phyloP scores from a whole-genome alignment of 2,329 filamentous ascomycete genomes.

The Paecilomyces fulvus region DNA sequence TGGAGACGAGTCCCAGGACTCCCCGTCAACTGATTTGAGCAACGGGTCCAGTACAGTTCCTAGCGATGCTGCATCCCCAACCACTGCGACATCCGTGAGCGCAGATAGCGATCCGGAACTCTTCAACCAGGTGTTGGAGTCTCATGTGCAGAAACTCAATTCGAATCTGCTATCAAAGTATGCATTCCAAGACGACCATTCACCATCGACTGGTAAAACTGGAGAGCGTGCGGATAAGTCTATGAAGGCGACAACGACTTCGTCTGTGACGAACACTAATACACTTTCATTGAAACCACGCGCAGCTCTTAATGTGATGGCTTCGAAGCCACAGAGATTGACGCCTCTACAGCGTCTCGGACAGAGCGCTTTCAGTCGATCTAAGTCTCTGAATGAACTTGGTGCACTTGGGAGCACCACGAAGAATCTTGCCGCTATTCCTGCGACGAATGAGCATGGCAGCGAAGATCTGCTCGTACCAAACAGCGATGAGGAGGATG shows the following conservation, averaged over 20 bases:
- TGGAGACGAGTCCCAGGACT: slow-evolving; percentile 13
- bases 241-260: background rate
- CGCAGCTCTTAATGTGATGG: background rate
- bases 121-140: slow-evolving; percentile 27
- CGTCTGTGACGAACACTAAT: background rate
- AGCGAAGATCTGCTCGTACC: slow-evolving; percentile 47
- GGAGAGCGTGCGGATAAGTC: slow-evolving; percentile 6
- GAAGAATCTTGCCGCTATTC: background rate
- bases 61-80: background rate
- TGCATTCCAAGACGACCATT: slow-evolving; percentile 18
- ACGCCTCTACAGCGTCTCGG: slow-evolving; percentile 36
- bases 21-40: background rate
- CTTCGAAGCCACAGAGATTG: slow-evolving; percentile 15
- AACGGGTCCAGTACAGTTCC: background rate
- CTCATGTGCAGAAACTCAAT: slow-evolving; percentile 29
- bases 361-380: slow-evolving; percentile 30
- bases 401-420: slow-evolving; percentile 9
- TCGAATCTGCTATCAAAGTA: slow-evolving; percentile 27
- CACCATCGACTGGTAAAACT: slow-evolving; percentile 1
- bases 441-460: slow-evolving; percentile 20
- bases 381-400: slow-evolving; percentile 25
- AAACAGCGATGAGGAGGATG: slow-evolving; percentile 41
- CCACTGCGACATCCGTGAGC: slow-evolving; percentile 6
- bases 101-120: slow-evolving; percentile 12
- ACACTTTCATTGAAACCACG: background rate